Evolutionary conservation across 164 flowering plant genomes (phyloP), one percentile per base, ranked within the genome.

Genomic region (Umbellularia californica): DNA sequence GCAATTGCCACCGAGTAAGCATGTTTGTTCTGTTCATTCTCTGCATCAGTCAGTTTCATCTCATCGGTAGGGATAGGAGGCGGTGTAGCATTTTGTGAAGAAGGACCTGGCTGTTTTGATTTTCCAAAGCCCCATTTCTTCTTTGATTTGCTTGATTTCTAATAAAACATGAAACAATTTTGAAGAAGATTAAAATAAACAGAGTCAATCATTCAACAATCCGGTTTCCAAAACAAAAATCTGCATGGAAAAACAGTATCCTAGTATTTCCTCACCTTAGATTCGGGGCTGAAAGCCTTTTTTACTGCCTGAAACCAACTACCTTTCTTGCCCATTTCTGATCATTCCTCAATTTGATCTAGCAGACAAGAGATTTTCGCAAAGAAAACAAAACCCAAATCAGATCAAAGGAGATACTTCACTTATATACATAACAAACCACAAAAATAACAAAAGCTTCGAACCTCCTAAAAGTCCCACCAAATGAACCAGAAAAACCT

Each of bases 301-400:
- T 87, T 93, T 70, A 95, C 91, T 27, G 93, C 90, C 81, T 88
- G 81, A 77, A 92, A 87, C 97, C 98, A 95, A 72, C 79, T 82
- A 77, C 91, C 89, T 83, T 87, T 92, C 89, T 83, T 93, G 78
- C 97, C 96, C 98, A 93, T 95, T 79, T 76, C 83, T 83, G 75
- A 28, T 76, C 80, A 80, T 75, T 77, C 84, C 78, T 50, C 79
- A 74, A 72, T 27, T 27, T 27, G 41, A 19, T 15, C 47, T 66
- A 27, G 1, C 20, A 30, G 69, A 66, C 20, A 30, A 12, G 30
- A 66, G 28, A 22, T 25, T 5, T 63, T 6, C 25, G 10, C 47
- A 55, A 19, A 55, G 60, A 3, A 55, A 55, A 55, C 60, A 55
- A 55, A 17, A 55, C n/a, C 60, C 60, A 55, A 55, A 55, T 55